Evolutionary conservation across 495 filamentous ascomycete species (phyloP).

Genomic region (Aspergillus conjunctus): DNA sequence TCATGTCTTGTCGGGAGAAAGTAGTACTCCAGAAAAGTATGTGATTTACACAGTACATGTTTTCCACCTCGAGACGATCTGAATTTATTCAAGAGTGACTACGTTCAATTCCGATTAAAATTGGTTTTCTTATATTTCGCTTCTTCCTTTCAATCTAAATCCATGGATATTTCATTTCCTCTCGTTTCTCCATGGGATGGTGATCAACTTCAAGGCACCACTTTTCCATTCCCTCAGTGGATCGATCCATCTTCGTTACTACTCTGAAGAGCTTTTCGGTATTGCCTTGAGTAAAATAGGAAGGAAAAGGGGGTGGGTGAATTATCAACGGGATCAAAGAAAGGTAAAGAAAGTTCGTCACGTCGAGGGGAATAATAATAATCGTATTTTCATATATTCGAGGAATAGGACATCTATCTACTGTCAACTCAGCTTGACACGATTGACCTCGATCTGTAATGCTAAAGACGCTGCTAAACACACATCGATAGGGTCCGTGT

Average conservation of each 20-base stretch:
- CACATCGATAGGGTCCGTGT: conserved; percentile 16
- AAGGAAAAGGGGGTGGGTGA: not conserved
- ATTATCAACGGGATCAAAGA: not conserved
- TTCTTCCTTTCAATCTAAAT: no score
- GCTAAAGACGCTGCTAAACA: conserved; percentile 9
- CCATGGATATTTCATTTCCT: no score
- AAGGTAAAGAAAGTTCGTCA: not conserved
- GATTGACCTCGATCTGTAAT: conserved; percentile 22
- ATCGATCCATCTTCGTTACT: not conserved
- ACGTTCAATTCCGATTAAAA: not conserved
- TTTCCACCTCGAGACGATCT: no score
- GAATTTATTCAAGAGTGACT: no score
- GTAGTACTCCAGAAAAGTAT: no score
- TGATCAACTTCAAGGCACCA: no score
- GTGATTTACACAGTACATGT: no score
- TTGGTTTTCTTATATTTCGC: not conserved
- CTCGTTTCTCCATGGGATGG: no score
- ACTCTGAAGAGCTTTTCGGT: no score
- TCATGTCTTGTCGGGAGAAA: no score
- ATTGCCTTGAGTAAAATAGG: not conserved
- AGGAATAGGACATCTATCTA: conserved; percentile 46
- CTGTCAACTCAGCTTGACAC: conserved; percentile 34
- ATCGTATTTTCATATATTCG: conserved; percentile 37
- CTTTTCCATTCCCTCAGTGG: no score
- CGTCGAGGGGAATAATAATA: conserved; percentile 9